Evolutionary conservation across 2,329 filamentous ascomycete genomes (phyloP).

Genomic region (Trichophyton schoenleinii): DNA sequence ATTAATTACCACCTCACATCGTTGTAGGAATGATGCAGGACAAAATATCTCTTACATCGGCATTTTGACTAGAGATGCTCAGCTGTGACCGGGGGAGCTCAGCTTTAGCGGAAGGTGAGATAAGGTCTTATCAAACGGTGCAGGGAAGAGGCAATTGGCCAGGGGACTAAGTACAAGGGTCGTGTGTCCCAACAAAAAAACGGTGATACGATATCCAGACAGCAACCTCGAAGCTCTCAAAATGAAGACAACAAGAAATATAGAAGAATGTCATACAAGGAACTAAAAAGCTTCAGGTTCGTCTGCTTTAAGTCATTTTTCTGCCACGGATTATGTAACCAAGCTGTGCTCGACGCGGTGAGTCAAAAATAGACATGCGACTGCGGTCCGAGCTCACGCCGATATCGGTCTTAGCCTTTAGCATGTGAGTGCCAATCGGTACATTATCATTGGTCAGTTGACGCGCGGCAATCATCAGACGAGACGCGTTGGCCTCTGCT

Average conservation of each 20-base stretch:
- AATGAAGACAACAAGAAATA: background rate
- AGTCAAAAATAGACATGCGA: background rate
- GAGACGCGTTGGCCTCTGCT: no score
- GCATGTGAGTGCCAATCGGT: background rate
- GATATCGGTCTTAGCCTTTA: background rate
- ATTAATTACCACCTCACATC: constrained; percentile 3
- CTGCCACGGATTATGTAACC: background rate
- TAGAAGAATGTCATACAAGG: background rate
- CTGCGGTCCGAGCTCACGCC: background rate
- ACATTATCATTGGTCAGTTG: no score
- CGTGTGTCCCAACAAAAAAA: background rate
- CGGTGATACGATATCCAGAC: background rate
- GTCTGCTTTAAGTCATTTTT: background rate
- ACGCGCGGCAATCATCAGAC: no score
- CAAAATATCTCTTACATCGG: constrained; percentile 12
- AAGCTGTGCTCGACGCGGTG: background rate
- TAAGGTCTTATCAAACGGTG: background rate
- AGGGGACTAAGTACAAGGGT: background rate
- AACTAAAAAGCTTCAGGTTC: background rate
- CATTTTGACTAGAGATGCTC: constrained; percentile 9
- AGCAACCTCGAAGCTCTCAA: background rate
- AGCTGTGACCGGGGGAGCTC: background rate
- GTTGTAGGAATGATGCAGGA: background rate
- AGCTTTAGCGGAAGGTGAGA: background rate
- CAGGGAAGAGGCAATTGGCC: background rate